These are phyloP conservation scores for Powellomyces hirtus DNA, from an alignment of 192 early-diverging fungal species.

Conservation along the genomic window DNA sequence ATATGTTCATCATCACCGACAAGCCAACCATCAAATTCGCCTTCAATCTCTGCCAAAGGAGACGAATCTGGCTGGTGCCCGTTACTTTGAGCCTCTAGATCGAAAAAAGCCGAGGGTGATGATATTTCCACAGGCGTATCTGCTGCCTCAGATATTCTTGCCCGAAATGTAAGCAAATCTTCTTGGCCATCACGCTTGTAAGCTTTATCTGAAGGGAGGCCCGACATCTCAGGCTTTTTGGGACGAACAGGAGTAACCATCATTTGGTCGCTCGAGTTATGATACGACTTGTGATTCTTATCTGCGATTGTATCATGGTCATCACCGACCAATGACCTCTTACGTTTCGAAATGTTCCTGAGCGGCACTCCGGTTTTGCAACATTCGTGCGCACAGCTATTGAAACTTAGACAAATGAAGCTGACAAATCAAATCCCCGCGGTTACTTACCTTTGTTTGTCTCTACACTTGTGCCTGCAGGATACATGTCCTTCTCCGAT, in stretches of 20 bases:
- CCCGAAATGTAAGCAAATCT: too few relatives aligned
- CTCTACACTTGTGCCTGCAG: conserved; percentile 37
- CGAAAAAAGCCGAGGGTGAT: conserved; percentile 11
- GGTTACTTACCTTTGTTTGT: conserved; percentile 29
- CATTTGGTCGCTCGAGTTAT: too few relatives aligned
- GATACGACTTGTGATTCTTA: too few relatives aligned
- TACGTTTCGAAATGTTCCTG: conserved; percentile 10
- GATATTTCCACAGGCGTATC: too few relatives aligned
- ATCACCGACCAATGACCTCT: too few relatives aligned
- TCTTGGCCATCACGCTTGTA: not conserved
- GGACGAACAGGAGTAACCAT: not conserved
- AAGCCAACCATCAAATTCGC: conserved; percentile 32
- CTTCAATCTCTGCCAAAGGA: not conserved
- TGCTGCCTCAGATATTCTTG: too few relatives aligned
- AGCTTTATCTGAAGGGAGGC: not conserved
- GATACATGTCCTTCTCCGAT: conserved; percentile 36
- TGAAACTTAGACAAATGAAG: not conserved
- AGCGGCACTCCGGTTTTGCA: conserved; percentile 37
- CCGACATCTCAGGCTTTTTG: not conserved
- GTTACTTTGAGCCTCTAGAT: conserved; percentile 12
- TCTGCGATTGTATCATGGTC: too few relatives aligned
- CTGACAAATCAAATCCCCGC: not conserved
- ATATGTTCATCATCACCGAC: conserved; percentile 16
- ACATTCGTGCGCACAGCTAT: conserved; percentile 42
- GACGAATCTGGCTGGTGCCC: not conserved